Conservation (phyloP, 2,329 filamentous ascomycete genomes). For the Triangularia verruculosa region DNA sequence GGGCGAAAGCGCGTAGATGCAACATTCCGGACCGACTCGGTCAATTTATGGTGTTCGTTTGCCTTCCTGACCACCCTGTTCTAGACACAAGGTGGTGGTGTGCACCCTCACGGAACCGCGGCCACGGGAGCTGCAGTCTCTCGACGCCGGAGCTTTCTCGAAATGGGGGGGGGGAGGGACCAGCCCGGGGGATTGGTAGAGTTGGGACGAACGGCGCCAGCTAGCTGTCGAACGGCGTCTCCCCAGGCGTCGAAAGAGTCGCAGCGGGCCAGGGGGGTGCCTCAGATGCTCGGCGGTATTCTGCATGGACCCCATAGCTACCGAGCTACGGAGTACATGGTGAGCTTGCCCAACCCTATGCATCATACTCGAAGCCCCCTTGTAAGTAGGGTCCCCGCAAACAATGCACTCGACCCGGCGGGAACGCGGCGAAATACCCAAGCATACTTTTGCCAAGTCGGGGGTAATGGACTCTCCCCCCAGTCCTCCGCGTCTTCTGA, state of each 20-base stretch:
- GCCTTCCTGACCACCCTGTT: slow-evolving; percentile 8
- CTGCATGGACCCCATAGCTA: slow-evolving; percentile 23
- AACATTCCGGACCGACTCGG: slow-evolving; percentile 29
- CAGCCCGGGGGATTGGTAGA: slow-evolving; percentile 15
- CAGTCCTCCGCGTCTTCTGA: slow-evolving; percentile 17
- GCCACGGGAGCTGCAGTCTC: neutral
- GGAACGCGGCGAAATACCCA: slow-evolving; percentile 31
- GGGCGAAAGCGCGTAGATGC: slow-evolving; percentile 16
- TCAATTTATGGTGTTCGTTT: slow-evolving; percentile 22
- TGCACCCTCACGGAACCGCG: neutral
- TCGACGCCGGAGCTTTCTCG: neutral
- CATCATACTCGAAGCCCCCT: slow-evolving; percentile 3
- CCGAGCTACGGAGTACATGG: slow-evolving; percentile 4
- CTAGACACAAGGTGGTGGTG: neutral
- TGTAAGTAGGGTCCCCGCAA: slow-evolving; percentile 16
- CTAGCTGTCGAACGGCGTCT: neutral
- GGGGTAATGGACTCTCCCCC: slow-evolving; percentile 22
- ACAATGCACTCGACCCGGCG: slow-evolving; percentile 28
- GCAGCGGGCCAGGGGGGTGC: slow-evolving; percentile 12
- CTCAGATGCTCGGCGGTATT: slow-evolving; percentile 29
- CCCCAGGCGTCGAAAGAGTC: slow-evolving; percentile 13
- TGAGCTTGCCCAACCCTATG: neutral
- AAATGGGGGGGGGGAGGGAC: neutral
- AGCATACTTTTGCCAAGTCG: slow-evolving; percentile 26
- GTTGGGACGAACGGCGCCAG: slow-evolving; percentile 1